phyloP scores from a whole-genome alignment of 768 basidiomycete species.

The Dendrothele bispora region DNA sequence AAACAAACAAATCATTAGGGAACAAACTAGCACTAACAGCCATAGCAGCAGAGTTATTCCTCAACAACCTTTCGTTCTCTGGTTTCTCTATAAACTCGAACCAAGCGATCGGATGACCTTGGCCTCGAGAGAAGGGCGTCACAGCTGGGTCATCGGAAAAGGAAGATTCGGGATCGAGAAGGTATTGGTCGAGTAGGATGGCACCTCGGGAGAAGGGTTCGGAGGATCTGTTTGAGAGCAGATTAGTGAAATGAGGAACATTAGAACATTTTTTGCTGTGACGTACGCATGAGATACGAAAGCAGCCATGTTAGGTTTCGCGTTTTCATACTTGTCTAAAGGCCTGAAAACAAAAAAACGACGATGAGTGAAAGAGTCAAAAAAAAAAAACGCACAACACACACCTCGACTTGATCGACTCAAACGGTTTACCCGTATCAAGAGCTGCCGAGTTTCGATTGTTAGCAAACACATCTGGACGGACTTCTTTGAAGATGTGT shows the following conservation, averaged over 20 bases:
- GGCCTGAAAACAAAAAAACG: constrained; percentile 3
- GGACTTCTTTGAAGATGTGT: constrained; percentile 26
- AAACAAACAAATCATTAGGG: background rate
- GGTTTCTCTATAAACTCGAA: constrained; percentile 13
- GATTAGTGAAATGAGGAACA: background rate
- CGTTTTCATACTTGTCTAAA: constrained; percentile 15
- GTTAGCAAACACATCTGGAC: constrained; percentile 21
- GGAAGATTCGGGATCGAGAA: background rate
- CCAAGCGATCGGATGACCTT: background rate
- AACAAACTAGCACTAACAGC: constrained; percentile 6
- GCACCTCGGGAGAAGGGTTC: background rate
- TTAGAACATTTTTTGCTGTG: background rate
- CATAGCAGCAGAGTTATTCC: constrained; percentile 14
- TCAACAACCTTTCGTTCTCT: constrained; percentile 12
- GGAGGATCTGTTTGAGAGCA: background rate
- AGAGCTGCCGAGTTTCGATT: constrained; percentile 19
- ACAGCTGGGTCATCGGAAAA: background rate
- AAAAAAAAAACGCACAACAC: background rate
- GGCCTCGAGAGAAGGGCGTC: background rate
- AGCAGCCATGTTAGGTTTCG: constrained; percentile 14
- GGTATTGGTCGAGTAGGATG: constrained; percentile 13
- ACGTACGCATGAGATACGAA: constrained; percentile 7
- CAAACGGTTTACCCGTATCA: constrained; percentile 6
- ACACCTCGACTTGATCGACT: constrained; percentile 3
- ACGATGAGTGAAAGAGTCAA: background rate